These are phyloP conservation scores for Tagetes patula DNA, from an alignment of 129 eudicot genomes.

Conservation along the genomic window DNA sequence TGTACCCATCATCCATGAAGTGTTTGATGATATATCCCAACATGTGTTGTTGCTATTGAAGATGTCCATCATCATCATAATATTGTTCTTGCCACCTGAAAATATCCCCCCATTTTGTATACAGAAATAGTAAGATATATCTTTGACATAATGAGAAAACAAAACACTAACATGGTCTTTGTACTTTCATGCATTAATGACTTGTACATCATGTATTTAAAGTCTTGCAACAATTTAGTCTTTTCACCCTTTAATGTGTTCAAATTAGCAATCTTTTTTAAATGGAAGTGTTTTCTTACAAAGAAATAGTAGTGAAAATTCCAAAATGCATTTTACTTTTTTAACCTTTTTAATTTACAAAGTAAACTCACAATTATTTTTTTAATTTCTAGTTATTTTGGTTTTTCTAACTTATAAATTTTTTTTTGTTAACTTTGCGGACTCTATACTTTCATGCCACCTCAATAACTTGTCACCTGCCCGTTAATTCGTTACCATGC, in stretches of 20 bases:
- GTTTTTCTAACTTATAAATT: too few relatives aligned
- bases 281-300: too few relatives aligned
- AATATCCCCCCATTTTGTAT: conserved; percentile 21
- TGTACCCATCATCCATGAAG: conserved; percentile 35
- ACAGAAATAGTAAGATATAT: conserved; percentile 32
- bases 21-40: conserved; percentile 44
- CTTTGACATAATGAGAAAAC: conserved; percentile 24
- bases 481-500: too few relatives aligned
- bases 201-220: conserved; percentile 19
- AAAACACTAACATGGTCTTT: conserved; percentile 11
- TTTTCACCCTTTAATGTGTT: background rate
- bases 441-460: too few relatives aligned
- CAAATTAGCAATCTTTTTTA: background rate
- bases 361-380: too few relatives aligned
- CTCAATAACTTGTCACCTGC: too few relatives aligned
- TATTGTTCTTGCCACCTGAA: conserved; percentile 57
- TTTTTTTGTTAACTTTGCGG: too few relatives aligned
- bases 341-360: too few relatives aligned
- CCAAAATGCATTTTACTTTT: background rate
- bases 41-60: conserved; percentile 38
- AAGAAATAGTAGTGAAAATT: background rate
- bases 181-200: background rate
- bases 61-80: conserved; percentile 62
- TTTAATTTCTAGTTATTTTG: too few relatives aligned
- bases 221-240: background rate